Base-by-base conservation (phyloP, 805 yeast genomes). In the Myxozyma geophila region DNA sequence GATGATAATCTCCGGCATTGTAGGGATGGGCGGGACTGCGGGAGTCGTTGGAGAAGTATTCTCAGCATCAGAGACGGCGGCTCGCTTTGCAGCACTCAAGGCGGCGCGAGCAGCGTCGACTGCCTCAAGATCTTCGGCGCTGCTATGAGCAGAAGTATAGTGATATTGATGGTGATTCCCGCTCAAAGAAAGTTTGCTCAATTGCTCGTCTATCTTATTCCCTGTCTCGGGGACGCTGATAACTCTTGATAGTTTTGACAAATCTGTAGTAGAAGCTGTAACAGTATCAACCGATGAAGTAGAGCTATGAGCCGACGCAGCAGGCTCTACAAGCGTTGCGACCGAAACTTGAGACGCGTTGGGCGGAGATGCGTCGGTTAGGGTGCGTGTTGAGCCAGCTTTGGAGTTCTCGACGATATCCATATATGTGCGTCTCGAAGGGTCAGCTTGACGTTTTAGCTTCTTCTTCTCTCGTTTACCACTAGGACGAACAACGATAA, bases 401-500 rank as follows among this genome's bases (percentile, higher is more conserved):
- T 68, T 66, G 8, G 71, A 58, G 40, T 46, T 70, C 56, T 71
- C 73, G 44, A 70, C 59, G 41, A 70, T 70, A 46, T 70, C 72
- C 57, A 71, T 52, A 52, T 72, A 72, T 21, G 70, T 56, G 17
- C 73, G 61, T 28, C 76, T 62, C 33, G 68, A 55, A 1, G 76
- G 76, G 55, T 75, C 76, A 8, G 75, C 74, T 40, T 70, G 73
- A 8, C 78, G 71, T 65, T 74, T 74, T 4, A 69, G 72, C 59
- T 73, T 72, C 50, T 67, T 68, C 59, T 71, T 73, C 49, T 70
- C 72, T 7, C 77, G 73, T 54, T 74, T 76, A 39, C 75, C 75
- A 36, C 70, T 67, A 10, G 82, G 82, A 40, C 78, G 77, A 37
- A 81, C 81, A 2, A 81, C 81, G 44, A 80, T 73, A 1, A 81